phyloP scores from a whole-genome alignment of 495 filamentous ascomycete genomes.

The Hypoxylon trugodes region DNA sequence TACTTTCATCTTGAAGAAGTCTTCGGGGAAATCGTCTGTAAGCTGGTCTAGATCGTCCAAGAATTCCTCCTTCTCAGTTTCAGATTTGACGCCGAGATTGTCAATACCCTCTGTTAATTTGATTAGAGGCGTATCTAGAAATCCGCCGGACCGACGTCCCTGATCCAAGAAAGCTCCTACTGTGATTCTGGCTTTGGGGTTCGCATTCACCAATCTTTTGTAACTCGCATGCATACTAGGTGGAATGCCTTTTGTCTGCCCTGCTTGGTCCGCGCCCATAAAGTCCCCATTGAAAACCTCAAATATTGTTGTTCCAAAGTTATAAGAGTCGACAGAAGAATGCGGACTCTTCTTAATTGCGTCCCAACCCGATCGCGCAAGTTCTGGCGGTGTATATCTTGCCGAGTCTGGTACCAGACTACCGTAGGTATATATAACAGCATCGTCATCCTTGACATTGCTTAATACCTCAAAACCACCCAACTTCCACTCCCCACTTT shows the following conservation, averaged over 20 bases:
- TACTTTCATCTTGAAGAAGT: slow-evolving; percentile 97
- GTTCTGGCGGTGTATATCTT: slow-evolving; percentile 84
- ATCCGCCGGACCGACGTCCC: slow-evolving; percentile 79
- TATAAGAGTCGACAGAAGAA: slow-evolving; percentile 84
- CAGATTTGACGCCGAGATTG: slow-evolving; percentile 85
- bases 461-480: slow-evolving; percentile 93
- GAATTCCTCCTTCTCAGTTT: slow-evolving; percentile 84
- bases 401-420: slow-evolving; percentile 83
- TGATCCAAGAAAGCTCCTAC: slow-evolving; percentile 89
- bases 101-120: slow-evolving; percentile 91
- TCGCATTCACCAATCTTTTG: slow-evolving; percentile 84
- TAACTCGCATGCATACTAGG: slow-evolving; percentile 88
- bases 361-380: slow-evolving; percentile 88
- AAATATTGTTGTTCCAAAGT: slow-evolving; percentile 82
- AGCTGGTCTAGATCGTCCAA: slow-evolving; percentile 85
- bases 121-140: slow-evolving; percentile 92
- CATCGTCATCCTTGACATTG: slow-evolving; percentile 93
- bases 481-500: slow-evolving; percentile 98
- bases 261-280: slow-evolving; percentile 73
- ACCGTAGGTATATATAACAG: slow-evolving; percentile 89
- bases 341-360: slow-evolving; percentile 82
- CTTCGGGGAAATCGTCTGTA: slow-evolving; percentile 93
- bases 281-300: slow-evolving; percentile 92
- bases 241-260: slow-evolving; percentile 86
- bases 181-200: slow-evolving; percentile 86